Evolutionary conservation across 2,329 filamentous ascomycete genomes (phyloP).

Genomic region (Aureobasidium sp.): DNA sequence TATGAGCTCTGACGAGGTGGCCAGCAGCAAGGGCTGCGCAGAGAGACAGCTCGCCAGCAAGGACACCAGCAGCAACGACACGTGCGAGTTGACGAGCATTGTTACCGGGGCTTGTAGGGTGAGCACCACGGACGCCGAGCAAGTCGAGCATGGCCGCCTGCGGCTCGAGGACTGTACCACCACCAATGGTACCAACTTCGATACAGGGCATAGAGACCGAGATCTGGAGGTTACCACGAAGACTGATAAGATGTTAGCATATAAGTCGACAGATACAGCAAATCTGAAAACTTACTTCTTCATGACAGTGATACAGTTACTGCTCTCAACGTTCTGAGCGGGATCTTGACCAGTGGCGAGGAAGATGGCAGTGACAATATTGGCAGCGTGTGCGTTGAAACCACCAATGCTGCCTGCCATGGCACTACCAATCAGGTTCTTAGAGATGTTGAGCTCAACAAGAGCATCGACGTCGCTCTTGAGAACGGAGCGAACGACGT

Average conservation of each 20-base stretch:
- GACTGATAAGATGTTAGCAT: conserved; percentile 39
- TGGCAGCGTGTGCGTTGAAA: conserved; percentile 96
- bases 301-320: conserved; percentile 98
- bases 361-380: conserved; percentile 94
- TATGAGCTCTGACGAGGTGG: conserved; percentile 85
- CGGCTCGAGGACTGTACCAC: conserved; percentile 91
- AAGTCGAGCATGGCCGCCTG: conserved; percentile 95
- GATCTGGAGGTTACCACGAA: conserved; percentile 86
- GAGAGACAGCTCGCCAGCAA: conserved; percentile 86
- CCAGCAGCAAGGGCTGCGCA: conserved; percentile 89
- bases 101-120: conserved; percentile 82
- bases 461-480: conserved; percentile 89
- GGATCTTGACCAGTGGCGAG: conserved; percentile 95
- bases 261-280: too few species aligned
- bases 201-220: conserved; percentile 97
- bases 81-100: conserved; percentile 85
- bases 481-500: conserved; percentile 77
- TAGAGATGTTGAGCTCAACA: conserved; percentile 85
- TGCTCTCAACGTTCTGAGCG: conserved; percentile 92
- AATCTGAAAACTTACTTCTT: conserved; percentile 75
- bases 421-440: conserved; percentile 93
- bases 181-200: conserved; percentile 93
- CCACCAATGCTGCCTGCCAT: conserved; percentile 95
- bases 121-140: conserved; percentile 83
- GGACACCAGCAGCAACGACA: conserved; percentile 78